Conservation (phyloP, 305 asterid species). For the Fraxinus greggii region DNA sequence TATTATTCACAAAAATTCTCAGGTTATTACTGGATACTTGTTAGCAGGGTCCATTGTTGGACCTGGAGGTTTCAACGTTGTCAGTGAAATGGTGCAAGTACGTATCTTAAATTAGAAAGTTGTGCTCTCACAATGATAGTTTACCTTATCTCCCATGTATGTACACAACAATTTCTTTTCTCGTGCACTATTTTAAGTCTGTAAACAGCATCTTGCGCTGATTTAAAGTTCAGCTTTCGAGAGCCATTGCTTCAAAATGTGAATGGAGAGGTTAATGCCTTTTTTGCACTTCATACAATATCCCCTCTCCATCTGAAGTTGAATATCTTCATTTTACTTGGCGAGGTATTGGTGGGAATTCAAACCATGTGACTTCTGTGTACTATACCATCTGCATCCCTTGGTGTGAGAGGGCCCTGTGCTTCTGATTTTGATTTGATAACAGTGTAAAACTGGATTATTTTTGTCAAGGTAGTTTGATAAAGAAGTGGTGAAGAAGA, state of each 20-base stretch:
- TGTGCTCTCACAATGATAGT: neutral
- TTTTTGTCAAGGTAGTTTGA: neutral
- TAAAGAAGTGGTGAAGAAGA: neutral
- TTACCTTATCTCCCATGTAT: conserved; percentile 14
- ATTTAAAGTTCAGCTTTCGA: neutral
- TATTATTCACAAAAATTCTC: conserved; percentile 31
- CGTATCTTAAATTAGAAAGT: conserved; percentile 28
- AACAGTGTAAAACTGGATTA: neutral
- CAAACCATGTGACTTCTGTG: neutral
- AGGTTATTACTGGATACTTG: conserved; percentile 70
- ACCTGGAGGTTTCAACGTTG: conserved; percentile 53
- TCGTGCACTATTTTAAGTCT: neutral
- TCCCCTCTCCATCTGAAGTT: neutral
- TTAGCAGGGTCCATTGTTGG: conserved; percentile 58
- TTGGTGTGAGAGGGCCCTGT: neutral
- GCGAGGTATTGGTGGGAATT: neutral
- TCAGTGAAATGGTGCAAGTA: conserved; percentile 53
- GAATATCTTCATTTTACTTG: conserved; percentile 9
- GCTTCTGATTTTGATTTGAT: neutral
- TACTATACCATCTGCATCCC: neutral
- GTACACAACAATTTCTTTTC: neutral
- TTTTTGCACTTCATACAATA: neutral
- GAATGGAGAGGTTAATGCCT: neutral
- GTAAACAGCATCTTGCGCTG: neutral
- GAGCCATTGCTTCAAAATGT: neutral